Conservation (phyloP, 805 yeast species). For the Candida maltosa region DNA sequence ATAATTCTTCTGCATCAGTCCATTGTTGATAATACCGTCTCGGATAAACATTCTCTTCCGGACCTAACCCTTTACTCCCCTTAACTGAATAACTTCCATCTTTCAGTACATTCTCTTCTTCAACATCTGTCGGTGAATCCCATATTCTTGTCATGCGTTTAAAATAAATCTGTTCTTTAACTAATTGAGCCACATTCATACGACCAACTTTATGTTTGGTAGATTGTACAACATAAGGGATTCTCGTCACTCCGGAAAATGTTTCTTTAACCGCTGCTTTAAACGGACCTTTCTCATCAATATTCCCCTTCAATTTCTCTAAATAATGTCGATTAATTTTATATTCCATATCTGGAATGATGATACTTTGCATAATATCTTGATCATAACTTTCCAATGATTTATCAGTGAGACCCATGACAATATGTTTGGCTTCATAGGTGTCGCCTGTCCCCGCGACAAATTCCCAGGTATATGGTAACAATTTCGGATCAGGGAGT, state of each 20-base stretch:
- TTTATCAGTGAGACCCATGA: not conserved
- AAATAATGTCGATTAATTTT: slow-evolving; percentile 27
- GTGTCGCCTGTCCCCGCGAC: slow-evolving; percentile 5
- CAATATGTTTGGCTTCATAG: slow-evolving; percentile 1
- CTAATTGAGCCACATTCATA: slow-evolving; percentile 27
- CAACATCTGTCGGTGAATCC: slow-evolving; percentile 12
- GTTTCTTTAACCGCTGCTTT: slow-evolving; percentile 27
- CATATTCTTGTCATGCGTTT: slow-evolving; percentile 26
- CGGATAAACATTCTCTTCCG: slow-evolving; percentile 27
- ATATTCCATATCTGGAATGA: slow-evolving; percentile 32
- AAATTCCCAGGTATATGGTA: slow-evolving; percentile 23
- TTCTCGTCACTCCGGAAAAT: slow-evolving; percentile 27
- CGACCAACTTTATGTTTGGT: slow-evolving; percentile 12
- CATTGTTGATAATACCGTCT: slow-evolving; percentile 20
- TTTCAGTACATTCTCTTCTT: slow-evolving; percentile 8
- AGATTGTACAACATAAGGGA: slow-evolving; percentile 28
- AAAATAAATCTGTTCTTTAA: slow-evolving; percentile 24
- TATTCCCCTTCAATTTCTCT: slow-evolving; percentile 14
- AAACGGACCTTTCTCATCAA: slow-evolving; percentile 35
- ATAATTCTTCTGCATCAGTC: slow-evolving; percentile 28
- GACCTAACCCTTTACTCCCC: slow-evolving; percentile 24
- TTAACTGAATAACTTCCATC: slow-evolving; percentile 31
- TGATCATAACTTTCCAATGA: slow-evolving; percentile 24
- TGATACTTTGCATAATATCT: slow-evolving; percentile 26
- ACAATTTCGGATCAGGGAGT: slow-evolving; percentile 29